Base-by-base conservation (phyloP, 1,284 basidiomycete species). In the Moniliella sp. region DNA sequence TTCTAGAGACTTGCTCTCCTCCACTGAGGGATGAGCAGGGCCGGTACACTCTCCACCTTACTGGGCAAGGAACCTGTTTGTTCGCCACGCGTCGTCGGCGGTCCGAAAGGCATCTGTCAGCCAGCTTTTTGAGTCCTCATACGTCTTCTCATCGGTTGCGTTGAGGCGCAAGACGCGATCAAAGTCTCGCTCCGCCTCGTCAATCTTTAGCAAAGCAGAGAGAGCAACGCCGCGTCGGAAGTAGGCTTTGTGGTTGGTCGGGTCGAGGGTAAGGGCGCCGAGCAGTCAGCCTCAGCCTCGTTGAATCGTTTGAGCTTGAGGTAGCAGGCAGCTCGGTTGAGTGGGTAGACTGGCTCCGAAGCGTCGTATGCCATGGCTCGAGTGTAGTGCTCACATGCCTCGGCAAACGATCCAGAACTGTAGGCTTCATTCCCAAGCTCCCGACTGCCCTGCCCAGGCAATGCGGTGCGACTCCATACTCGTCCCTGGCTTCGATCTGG, bases 301-400 rank as follows among this genome's bases (percentile, higher is more conserved):
- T 7, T n/a, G 21, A 30, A 45, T 10, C 23, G 11, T 21, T 25
- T 26, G 11, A 45, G 30, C 30, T 45, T 45, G 27, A 45, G 25
- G 12, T 30, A 16, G 15, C 40, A 45, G 4, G 36, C 36, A 2
- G 42, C 42, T 12, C 42, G 36, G 27, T 43, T 45, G 15, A 45
- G 33, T 11, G 40, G 42, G 18, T 35, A 42, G 10, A 45, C 34
- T 5, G 36, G 25, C 25, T 45, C 40, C n/a, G 25, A 18, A n/a
- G 27, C 14, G 15, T 45, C 42, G 27, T 40, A 45, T 12, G 25
- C 36, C 5, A 39, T 42, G 11, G 40, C 42, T 4, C 40, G 19
- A 10, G 42, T 45, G 31, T 40, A 45, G 31, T 36, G 33, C 17
- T 43, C 41, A 5, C 25, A 26, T 0, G 42, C 39, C 4, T 35